A percentile compares a stretch with the other conserved stretches of the same genome.
phyloP scores from a whole-genome alignment of 148 eudicot species.

The Dianthus caryophyllus region DNA sequence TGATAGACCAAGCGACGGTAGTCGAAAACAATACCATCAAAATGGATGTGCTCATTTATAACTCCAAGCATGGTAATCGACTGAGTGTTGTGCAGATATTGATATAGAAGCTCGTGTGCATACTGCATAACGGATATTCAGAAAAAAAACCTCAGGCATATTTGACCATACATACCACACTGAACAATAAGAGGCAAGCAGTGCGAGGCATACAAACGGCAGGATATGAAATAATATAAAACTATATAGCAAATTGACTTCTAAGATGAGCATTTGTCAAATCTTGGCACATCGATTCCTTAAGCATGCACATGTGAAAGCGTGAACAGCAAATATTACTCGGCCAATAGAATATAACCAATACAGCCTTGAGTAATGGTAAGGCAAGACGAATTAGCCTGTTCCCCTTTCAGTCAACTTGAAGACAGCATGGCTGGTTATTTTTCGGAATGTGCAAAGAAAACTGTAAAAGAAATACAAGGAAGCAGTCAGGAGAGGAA shows the following conservation, averaged over 20 bases:
- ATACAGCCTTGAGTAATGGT: background rate
- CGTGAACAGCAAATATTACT: too few relatives aligned
- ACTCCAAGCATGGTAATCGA: constrained; percentile 89
- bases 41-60: constrained; percentile 90
- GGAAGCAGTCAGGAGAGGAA: background rate
- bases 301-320: background rate
- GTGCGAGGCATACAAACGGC: background rate
- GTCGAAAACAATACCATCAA: constrained; percentile 51
- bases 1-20: too few relatives aligned
- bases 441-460: background rate
- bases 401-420: background rate
- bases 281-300: background rate
- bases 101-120: constrained; percentile 82
- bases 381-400: background rate
- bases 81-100: constrained; percentile 76
- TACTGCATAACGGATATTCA: constrained; percentile 43
- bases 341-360: background rate
- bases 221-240: background rate
- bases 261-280: background rate
- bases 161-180: background rate
- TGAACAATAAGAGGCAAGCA: background rate
- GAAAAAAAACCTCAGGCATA: constrained; percentile 18
- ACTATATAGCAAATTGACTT: background rate
- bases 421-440: background rate
- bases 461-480: background rate